These are phyloP conservation scores for Euphorbia lathyris DNA, from an alignment of 345 rosid genomes.

Conservation along the genomic window DNA sequence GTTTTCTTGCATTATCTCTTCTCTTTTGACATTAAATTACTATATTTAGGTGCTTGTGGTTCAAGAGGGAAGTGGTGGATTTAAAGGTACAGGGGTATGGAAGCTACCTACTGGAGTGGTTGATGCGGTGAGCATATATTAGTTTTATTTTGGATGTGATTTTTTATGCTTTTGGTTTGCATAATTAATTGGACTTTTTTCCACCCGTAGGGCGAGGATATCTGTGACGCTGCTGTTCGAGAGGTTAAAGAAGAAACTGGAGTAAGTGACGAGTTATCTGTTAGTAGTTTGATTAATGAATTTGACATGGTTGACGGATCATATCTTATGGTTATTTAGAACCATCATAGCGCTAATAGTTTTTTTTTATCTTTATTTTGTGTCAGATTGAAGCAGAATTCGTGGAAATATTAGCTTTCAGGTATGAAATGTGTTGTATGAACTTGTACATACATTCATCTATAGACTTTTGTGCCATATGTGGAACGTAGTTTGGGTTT, in stretches of 20 bases:
- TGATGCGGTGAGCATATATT: conserved; percentile 44
- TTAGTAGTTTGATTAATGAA: background rate
- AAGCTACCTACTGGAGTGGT: conserved; percentile 82
- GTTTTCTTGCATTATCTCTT: background rate
- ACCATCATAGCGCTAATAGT: conserved; percentile 9
- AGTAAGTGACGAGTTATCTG: conserved; percentile 37
- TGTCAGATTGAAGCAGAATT: conserved; percentile 62
- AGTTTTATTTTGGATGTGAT: background rate
- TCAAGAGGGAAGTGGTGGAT: conserved; percentile 58
- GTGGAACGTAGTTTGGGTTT: too few relatives aligned
- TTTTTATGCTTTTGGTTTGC: background rate
- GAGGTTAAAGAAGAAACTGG: conserved; percentile 91
- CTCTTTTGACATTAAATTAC: background rate
- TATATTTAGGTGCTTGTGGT: conserved; percentile 67
- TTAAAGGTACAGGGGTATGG: conserved; percentile 59
- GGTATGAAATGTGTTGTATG: conserved; percentile 29
- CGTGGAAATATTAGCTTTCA: conserved; percentile 58
- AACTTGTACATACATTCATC: too few relatives aligned
- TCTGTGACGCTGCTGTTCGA: conserved; percentile 52
- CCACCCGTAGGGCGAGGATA: conserved; percentile 66
- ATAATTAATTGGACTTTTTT: conserved; percentile 8
- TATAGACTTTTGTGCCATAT: background rate
- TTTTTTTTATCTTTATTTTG: conserved; percentile 2
- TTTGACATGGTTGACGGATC: background rate
- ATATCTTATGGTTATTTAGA: background rate